Percentiles rank a stretch among this genome's conserved stretches.
Conservation (phyloP, 176 grass and related monocot species). For the Aegilops umbellulata region DNA sequence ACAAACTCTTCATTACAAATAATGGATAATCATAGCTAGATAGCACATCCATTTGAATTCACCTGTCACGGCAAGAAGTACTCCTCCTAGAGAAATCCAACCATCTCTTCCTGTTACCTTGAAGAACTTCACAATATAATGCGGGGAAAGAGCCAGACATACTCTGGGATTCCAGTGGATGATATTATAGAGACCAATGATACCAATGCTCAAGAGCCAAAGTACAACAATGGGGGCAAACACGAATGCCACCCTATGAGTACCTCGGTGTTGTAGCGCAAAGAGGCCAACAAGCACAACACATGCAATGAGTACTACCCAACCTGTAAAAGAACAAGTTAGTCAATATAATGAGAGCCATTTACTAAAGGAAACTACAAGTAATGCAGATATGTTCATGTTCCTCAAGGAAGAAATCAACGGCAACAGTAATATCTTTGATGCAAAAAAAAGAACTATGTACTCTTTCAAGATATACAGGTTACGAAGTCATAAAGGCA, state of each 20-base stretch:
- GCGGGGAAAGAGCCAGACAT: constrained; percentile 60
- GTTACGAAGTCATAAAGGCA: neutral
- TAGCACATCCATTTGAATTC: neutral
- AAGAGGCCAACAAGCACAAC: constrained; percentile 66
- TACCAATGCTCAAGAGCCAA: constrained; percentile 64
- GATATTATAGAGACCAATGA: constrained; percentile 66
- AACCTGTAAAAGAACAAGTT: constrained; percentile 37
- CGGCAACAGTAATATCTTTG: neutral
- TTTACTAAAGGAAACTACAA: neutral
- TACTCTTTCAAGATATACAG: neutral
- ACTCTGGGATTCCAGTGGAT: constrained; percentile 71
- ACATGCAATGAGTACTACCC: constrained; percentile 56
- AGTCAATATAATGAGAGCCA: neutral
- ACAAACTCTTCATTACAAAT: constrained; percentile 13
- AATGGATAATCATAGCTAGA: neutral
- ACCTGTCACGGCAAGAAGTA: constrained; percentile 74
- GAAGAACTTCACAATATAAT: constrained; percentile 61
- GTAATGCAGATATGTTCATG: neutral
- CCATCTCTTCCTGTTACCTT: constrained; percentile 60
- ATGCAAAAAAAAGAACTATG: neutral
- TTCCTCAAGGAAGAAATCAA: neutral
- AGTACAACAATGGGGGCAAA: constrained; percentile 64
- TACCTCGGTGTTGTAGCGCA: constrained; percentile 65
- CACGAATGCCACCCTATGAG: constrained; percentile 67
- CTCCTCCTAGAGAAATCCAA: constrained; percentile 65